Conservation (phyloP, 352 stramenopile species). For the Phytophthora tentaculata region DNA sequence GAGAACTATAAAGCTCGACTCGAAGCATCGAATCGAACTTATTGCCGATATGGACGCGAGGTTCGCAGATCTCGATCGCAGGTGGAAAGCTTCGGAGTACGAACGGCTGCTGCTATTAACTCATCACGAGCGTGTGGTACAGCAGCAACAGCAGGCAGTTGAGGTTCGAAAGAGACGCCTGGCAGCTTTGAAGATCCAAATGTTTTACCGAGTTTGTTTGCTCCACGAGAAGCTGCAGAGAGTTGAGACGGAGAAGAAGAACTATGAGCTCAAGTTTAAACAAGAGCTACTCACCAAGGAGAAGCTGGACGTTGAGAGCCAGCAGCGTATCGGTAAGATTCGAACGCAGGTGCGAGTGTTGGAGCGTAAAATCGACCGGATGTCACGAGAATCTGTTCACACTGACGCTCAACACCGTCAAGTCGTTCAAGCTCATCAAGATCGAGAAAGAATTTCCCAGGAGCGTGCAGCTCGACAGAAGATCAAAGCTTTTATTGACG, state of each 20-base stretch:
- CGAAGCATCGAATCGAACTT: constrained; percentile 40
- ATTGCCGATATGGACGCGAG: constrained; percentile 39
- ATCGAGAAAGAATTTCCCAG: constrained; percentile 18
- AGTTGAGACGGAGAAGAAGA: constrained; percentile 25
- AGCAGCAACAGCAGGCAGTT: constrained; percentile 36
- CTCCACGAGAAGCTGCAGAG: constrained; percentile 38
- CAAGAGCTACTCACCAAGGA: constrained; percentile 29
- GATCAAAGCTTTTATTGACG: constrained; percentile 50
- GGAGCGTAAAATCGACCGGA: constrained; percentile 37
- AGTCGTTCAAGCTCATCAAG: constrained; percentile 24
- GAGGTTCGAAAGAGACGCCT: constrained; percentile 32
- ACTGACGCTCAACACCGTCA: constrained; percentile 16
- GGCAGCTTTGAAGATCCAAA: constrained; percentile 45
- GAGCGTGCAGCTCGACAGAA: constrained; percentile 32
- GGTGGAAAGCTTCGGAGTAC: constrained; percentile 44
- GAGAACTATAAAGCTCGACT: constrained; percentile 45
- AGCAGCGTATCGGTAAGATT: constrained; percentile 28
- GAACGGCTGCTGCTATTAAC: constrained; percentile 35
- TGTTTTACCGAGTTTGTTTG: constrained; percentile 41
- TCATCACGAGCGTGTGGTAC: constrained; percentile 38
- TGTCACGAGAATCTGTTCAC: constrained; percentile 22
- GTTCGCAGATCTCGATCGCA: constrained; percentile 46
- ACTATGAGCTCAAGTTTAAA: constrained; percentile 23
- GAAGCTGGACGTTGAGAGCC: constrained; percentile 15
- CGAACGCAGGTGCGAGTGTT: constrained; percentile 45